A percentile compares a stretch with the other conserved stretches of the same genome.
Evolutionary conservation across 208 protist genomes (phyloP).

Genomic region (Endotrypanum monterogeii): DNA sequence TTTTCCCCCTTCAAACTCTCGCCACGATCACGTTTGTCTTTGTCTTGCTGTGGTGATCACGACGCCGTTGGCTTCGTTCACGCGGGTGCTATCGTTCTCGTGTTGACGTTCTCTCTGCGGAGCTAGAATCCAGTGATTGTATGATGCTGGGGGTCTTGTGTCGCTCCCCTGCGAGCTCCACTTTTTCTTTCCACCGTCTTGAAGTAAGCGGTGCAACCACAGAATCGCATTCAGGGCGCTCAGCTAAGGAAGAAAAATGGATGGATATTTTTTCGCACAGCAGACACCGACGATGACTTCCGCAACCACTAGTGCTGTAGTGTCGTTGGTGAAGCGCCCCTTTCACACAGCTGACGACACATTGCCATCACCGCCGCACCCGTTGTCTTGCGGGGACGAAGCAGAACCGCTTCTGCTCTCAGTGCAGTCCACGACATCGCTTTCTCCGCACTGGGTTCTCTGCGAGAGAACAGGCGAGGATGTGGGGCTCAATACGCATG

Average conservation of each 20-base stretch:
- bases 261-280: not conserved
- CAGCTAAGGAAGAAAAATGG: not conserved
- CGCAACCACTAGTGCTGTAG: not conserved
- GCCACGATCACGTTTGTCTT: not conserved
- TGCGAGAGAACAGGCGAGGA: conserved; percentile 3
- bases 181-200: not conserved
- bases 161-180: not conserved
- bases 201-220: not conserved
- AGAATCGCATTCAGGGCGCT: not conserved
- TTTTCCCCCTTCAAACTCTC: too few relatives aligned
- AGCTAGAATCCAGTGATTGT: too few relatives aligned
- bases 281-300: not conserved
- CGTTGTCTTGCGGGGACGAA: too few relatives aligned
- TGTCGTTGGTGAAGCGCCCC: not conserved
- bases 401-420: not conserved
- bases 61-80: too few relatives aligned
- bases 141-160: too few relatives aligned
- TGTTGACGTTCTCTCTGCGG: too few relatives aligned
- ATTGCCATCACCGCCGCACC: conserved; percentile 9
- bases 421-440: not conserved
- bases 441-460: conserved; percentile 12
- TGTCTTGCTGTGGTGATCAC: not conserved
- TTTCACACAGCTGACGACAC: conserved; percentile 13
- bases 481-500: not conserved
- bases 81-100: too few relatives aligned